These are phyloP conservation scores for Boletus reticulatus DNA, from an alignment of 768 basidiomycete genomes.

Conservation along the genomic window DNA sequence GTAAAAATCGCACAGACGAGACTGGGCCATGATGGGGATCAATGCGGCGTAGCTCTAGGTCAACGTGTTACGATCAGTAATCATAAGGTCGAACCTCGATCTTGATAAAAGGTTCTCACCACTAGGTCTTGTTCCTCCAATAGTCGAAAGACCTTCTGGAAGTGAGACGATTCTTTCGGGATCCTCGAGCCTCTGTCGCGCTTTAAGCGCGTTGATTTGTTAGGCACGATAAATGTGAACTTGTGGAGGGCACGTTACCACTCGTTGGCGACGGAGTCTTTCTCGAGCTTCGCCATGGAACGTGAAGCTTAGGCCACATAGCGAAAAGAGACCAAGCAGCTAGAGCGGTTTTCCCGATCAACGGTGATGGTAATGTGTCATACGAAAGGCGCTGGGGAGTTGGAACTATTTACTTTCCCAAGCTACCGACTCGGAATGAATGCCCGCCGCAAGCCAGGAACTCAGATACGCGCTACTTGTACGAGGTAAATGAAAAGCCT, in stretches of 20 bases:
- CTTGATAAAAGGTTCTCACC: background rate
- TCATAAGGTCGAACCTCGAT: too few species aligned
- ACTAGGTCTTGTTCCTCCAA: background rate
- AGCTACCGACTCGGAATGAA: too few species aligned
- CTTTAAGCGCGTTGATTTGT: conserved; percentile 1
- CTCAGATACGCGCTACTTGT: too few species aligned
- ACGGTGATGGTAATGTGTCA: background rate
- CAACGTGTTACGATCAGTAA: background rate
- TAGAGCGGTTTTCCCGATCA: background rate
- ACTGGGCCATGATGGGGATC: background rate
- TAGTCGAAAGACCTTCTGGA: background rate
- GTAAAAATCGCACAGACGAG: conserved; percentile 11
- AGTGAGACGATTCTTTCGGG: background rate
- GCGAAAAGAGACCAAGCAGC: background rate
- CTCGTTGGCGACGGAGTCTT: background rate
- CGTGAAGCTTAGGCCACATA: conserved; percentile 11
- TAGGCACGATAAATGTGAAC: background rate
- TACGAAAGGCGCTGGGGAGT: too few species aligned
- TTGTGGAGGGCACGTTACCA: background rate
- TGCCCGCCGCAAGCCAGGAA: too few species aligned
- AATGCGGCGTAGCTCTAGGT: conserved; percentile 4
- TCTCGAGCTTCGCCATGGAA: conserved; percentile 8
- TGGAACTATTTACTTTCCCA: too few species aligned
- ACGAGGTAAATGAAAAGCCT: too few species aligned
- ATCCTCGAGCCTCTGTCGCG: background rate